Evolutionary conservation across 305 asterid species (phyloP), one percentile per base, ranked within the genome.

Genomic region (Solanum hybrid): DNA sequence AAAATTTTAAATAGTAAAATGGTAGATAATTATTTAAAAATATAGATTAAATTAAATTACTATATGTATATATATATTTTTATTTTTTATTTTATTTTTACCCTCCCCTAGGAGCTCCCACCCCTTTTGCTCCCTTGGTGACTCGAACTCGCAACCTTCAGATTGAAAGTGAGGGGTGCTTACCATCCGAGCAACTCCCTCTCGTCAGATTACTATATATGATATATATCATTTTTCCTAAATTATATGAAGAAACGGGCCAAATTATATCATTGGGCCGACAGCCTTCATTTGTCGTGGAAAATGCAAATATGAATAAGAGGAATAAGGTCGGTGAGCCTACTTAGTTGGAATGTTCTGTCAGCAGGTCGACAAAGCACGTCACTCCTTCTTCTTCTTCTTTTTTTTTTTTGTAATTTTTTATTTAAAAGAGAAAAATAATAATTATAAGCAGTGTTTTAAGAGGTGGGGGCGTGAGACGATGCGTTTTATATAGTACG

Each of bases 81-180:
- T 27, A 6, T 38, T 10, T 38, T 3, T 10, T 38, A 27, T 38
- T 10, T 40, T 40, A 40, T 11, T 3, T 29, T 29, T 29, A 29
- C 42, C 15, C 29, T 11, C 51, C 15, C 51, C 2, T 40, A 40
- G 14, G 5, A 38, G 45, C 45, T 11, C 5, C 2, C 51, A 40
- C 51, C 51, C 15, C 5, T 40, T 10, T 40, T 40, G 51, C 51
- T 40, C 51, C 51, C 14, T 40, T 40, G 45, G 5, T 40, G 14
- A 40, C 45, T 40, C 15, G 5, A 11, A 40, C 15, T 40, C 15
- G 51, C 5, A 40, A 40, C 15, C 51, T 40, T 40, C 5, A 0
- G 0, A 0, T 40, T 40, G 15, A 0, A 40, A 40, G 2, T 11
- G 2, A 40, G 51, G 0, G 2, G 51, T 40, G 51, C 15, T 40